Base-by-base conservation (phyloP, 1,284 basidiomycete species). In the Austroboletus novae-zelandiae region DNA sequence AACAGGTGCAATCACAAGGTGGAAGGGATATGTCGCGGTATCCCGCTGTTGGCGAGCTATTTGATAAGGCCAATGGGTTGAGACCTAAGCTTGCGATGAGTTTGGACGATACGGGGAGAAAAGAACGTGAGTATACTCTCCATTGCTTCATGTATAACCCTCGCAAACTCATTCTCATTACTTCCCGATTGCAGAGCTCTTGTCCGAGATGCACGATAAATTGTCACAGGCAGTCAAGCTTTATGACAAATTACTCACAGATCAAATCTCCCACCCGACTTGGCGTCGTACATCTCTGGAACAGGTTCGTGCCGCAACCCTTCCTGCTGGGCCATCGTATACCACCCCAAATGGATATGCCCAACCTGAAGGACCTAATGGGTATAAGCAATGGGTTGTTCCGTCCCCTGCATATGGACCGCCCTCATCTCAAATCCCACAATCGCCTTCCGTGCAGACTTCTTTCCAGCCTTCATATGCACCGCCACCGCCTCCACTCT, bases 141-240 rank as follows among this genome's bases (percentile, higher is more conserved):
- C 13, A 13, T 44, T 17, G 6, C 9, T 30, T 7, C 11, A 2
- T 31, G 2, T n/a, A 35, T 9, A 18, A 39, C 40, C 15, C 9
- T 30, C n/a, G 1, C 27, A 2, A 41, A 11, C 10, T 37, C 10
- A 5, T 5, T 30, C 27, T 45, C n/a, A 11, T 47, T 32, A 2
- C 13, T 34, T 34, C 30, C 20, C 50, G 29, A 55, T 11, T 42
- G 4, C 36, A 95, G 93, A 93, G 65, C 77, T 93, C 63, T 74
- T 98, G 17, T 76, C 83, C 9, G 92, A 95, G 45, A 97, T 98
- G 94, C 91, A 98, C 62, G 88, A 89, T 53, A 95, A 97, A 68
- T 75, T 98, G 3, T 90, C 91, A 0, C 84, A 96, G 67, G 93
- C 92, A 0, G 93, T 98, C 40, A 87, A 88, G 57, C 73, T 96